Evolutionary conservation across 1,284 basidiomycete species (phyloP).

Genomic region (Apiotrichum mycotoxinovorans): DNA sequence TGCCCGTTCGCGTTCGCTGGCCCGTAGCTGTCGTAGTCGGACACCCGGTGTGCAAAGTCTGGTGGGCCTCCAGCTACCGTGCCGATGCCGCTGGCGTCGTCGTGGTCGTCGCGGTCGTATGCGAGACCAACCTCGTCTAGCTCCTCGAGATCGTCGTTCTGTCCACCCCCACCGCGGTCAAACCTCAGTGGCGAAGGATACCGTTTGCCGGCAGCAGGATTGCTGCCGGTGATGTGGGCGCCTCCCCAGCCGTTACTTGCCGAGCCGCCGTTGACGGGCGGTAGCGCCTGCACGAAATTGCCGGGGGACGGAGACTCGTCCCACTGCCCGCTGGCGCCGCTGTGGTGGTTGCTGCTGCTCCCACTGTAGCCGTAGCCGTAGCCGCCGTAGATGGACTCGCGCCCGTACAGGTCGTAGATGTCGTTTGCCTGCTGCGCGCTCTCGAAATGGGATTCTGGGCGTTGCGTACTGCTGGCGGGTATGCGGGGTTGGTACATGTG

Average conservation of each 20-base stretch:
- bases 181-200: not conserved
- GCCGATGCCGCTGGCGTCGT: not conserved
- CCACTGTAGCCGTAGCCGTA: not conserved
- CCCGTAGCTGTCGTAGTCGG: not conserved
- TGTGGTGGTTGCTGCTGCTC: not conserved
- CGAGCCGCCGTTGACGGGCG: not conserved
- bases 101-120: not conserved
- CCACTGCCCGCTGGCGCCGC: not conserved
- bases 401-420: slow-evolving; percentile 33
- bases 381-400: not conserved
- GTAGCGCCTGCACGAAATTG: not conserved
- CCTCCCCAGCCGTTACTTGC: not conserved
- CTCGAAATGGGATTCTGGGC: slow-evolving; percentile 21
- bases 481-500: not conserved
- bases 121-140: not conserved
- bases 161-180: not conserved
- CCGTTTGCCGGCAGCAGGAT: not conserved
- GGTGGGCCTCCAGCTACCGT: not conserved
- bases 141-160: not conserved
- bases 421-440: slow-evolving; percentile 26
- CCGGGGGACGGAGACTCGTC: not conserved
- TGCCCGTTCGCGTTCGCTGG: too few relatives aligned
- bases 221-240: slow-evolving; percentile 11
- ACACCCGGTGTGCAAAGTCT: not conserved
- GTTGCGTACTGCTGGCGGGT: not conserved